These are phyloP conservation scores for Plasmodium fragile DNA, from an alignment of 169 alveolate species.

Conservation along the genomic window DNA sequence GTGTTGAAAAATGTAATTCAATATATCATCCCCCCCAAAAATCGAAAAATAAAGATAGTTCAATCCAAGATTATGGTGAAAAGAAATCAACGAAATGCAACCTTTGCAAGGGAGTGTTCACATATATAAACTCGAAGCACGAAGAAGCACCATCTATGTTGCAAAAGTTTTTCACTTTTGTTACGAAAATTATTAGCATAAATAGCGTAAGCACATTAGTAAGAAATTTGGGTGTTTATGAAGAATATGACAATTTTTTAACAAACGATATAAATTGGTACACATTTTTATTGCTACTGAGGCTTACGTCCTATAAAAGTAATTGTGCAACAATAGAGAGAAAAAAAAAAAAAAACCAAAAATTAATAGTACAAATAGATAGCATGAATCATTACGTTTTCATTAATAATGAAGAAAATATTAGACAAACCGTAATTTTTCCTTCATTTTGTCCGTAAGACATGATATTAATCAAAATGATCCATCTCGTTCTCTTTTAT, in stretches of 20 bases:
- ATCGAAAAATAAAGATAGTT: neutral
- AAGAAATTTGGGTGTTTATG: constrained; percentile 16
- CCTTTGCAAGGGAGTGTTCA: constrained; percentile 47
- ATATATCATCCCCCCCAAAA: neutral
- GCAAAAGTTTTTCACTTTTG: constrained; percentile 24
- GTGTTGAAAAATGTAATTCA: constrained; percentile 18
- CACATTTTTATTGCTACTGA: constrained; percentile 22
- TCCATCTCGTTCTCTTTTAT: neutral
- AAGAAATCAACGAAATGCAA: constrained; percentile 8
- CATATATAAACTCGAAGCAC: constrained; percentile 9
- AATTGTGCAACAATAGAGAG: neutral
- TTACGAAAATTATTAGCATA: constrained; percentile 2
- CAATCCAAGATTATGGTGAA: neutral
- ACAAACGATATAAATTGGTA: constrained; percentile 57
- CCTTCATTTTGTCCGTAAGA: neutral
- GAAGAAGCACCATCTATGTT: constrained; percentile 28
- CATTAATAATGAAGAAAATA: neutral
- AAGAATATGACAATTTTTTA: constrained; percentile 36
- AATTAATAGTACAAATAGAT: neutral
- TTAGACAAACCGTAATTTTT: neutral
- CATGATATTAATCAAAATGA: neutral
- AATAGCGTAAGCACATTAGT: constrained; percentile 8
- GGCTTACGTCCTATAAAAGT: constrained; percentile 32
- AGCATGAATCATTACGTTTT: neutral
- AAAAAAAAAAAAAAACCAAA: neutral